These are phyloP conservation scores for Termitomyces heimii DNA, from an alignment of 768 basidiomycete genomes.

Conservation along the genomic window DNA sequence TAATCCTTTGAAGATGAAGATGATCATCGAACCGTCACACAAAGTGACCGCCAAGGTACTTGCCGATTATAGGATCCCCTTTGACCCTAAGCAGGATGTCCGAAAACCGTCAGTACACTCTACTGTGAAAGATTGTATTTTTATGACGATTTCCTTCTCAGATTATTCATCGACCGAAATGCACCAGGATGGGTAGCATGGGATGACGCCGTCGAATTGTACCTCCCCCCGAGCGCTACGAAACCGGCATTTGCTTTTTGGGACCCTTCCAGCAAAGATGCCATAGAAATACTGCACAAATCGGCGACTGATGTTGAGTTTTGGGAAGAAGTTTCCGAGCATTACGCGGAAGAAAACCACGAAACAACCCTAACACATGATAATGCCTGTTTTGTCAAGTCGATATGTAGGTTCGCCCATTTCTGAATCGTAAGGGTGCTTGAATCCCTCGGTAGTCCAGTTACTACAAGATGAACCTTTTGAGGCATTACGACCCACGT, in stretches of 20 bases:
- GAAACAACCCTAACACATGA: slow-evolving; percentile 60
- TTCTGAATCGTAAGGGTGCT: neutral
- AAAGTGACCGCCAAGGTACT: slow-evolving; percentile 54
- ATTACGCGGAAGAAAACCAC: slow-evolving; percentile 76
- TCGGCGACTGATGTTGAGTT: slow-evolving; percentile 42
- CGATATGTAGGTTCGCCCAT: slow-evolving; percentile 49
- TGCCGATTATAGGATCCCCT: slow-evolving; percentile 44
- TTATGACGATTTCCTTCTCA: slow-evolving; percentile 15
- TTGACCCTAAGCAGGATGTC: slow-evolving; percentile 27
- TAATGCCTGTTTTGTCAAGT: slow-evolving; percentile 68
- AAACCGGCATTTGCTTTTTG: slow-evolving; percentile 54
- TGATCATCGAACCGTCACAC: slow-evolving; percentile 44
- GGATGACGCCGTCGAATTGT: slow-evolving; percentile 38
- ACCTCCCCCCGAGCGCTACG: slow-evolving; percentile 38
- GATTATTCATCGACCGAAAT: slow-evolving; percentile 50
- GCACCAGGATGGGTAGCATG: slow-evolving; percentile 69
- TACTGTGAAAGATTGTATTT: neutral
- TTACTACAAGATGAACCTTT: slow-evolving; percentile 72
- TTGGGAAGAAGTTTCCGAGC: slow-evolving; percentile 64
- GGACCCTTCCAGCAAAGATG: slow-evolving; percentile 46
- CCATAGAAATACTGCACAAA: slow-evolving; percentile 44
- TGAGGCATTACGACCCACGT: slow-evolving; percentile 49
- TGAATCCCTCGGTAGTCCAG: slow-evolving; percentile 46
- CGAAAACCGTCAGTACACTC: slow-evolving; percentile 38
- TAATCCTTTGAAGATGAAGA: slow-evolving; percentile 58